phyloP scores from a whole-genome alignment of 495 filamentous ascomycete genomes.

The Aspergillus baeticus region DNA sequence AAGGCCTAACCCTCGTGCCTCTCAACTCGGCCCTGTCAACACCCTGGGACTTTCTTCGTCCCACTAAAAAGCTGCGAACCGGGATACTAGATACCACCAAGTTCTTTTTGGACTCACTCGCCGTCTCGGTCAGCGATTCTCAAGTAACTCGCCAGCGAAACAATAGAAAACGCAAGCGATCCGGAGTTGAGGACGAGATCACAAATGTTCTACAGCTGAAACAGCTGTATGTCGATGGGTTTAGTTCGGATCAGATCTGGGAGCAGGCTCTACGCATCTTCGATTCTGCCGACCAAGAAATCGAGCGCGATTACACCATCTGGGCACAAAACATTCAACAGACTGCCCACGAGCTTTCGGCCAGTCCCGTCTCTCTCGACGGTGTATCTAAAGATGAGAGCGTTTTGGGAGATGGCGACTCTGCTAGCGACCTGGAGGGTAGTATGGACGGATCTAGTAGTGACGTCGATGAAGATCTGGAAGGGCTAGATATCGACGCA shows the following conservation, averaged over 20 bases:
- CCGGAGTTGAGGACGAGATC: constrained; percentile 39
- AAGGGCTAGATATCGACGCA: constrained; percentile 20
- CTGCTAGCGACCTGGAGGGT: constrained; percentile 38
- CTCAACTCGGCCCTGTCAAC: constrained; percentile 29
- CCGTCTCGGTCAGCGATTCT: constrained; percentile 62
- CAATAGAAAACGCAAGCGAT: constrained; percentile 66
- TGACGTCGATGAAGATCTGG: constrained; percentile 27
- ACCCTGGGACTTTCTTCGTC: constrained; percentile 64
- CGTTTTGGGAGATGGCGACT: not conserved
- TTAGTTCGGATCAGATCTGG: constrained; percentile 88
- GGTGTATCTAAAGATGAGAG: not conserved
- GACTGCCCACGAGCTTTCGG: not conserved
- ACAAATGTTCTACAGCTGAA: constrained; percentile 60
- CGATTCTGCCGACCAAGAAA: constrained; percentile 32
- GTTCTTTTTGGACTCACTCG: constrained; percentile 72
- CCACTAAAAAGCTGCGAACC: constrained; percentile 58
- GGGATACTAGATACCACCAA: constrained; percentile 71
- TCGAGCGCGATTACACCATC: constrained; percentile 32
- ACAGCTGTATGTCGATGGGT: constrained; percentile 82
- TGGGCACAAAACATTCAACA: constrained; percentile 17
- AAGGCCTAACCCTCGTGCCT: constrained; percentile 1
- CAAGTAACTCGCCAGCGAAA: constrained; percentile 58
- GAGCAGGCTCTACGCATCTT: constrained; percentile 82
- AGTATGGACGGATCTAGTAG: constrained; percentile 33
- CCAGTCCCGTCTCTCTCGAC: not conserved